Conservation (phyloP, 2,329 filamentous ascomycete species). For the Aspergillus ibericus region DNA sequence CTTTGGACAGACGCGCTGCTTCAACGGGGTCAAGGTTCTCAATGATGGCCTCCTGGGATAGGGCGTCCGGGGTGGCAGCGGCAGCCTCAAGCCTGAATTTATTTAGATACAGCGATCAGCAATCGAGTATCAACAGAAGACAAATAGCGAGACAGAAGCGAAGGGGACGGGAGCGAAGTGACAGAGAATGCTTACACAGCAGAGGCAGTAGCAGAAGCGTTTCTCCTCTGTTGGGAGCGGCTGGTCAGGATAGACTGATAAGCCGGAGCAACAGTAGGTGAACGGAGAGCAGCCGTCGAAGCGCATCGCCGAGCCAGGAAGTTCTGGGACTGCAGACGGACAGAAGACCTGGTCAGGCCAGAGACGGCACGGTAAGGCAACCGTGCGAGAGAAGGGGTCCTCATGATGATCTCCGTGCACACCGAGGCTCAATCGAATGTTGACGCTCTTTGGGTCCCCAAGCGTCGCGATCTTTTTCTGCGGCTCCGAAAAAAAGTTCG, state of each 20-base stretch:
- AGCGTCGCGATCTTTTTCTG: conserved; percentile 26
- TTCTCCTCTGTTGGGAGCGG: conserved; percentile 45
- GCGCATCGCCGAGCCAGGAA: conserved; percentile 42
- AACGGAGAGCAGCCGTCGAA: conserved; percentile 38
- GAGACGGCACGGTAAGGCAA: conserved; percentile 40
- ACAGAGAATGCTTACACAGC: conserved; percentile 40
- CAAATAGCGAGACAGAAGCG: not conserved
- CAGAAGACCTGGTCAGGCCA: conserved; percentile 35
- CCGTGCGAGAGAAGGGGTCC: conserved; percentile 43
- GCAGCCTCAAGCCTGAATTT: conserved; percentile 56
- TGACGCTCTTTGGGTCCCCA: conserved; percentile 22
- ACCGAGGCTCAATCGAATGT: conserved; percentile 26
- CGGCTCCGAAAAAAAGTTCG: conserved; percentile 37
- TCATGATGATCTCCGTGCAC: conserved; percentile 37
- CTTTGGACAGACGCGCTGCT: conserved; percentile 71
- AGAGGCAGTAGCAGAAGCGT: conserved; percentile 45
- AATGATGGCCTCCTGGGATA: conserved; percentile 67
- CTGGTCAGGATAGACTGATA: conserved; percentile 40
- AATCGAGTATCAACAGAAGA: not conserved
- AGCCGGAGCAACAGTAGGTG: conserved; percentile 31
- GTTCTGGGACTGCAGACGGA: conserved; percentile 36
- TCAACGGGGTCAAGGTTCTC: conserved; percentile 80
- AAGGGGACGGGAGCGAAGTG: not conserved
- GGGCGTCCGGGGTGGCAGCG: conserved; percentile 54
- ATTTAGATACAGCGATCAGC: conserved; percentile 13